Evolutionary conservation across 805 yeast species (phyloP), one percentile per base, ranked within the genome.

Genomic region (Grigorovia humatica): DNA sequence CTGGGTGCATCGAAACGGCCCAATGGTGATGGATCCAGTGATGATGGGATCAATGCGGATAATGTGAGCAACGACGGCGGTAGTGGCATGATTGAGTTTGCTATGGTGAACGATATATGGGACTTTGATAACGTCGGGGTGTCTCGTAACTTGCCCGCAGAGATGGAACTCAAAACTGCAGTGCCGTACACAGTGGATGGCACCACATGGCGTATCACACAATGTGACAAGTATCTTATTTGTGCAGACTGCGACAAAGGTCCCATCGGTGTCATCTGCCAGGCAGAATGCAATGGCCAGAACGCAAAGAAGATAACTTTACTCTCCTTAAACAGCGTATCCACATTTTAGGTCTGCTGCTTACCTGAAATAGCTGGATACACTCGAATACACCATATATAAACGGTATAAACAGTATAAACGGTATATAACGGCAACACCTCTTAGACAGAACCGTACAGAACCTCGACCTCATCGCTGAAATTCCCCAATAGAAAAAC

Each of bases 211-310:
- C 44, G 47, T n/a, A 48, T 66, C 15, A 49, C 70, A 13, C 66
- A 68, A 27, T 65, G 83, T 20, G 76, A 75, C 47, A 69, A 88
- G 50, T 72, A 80, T 47, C 65, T 85, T 43, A 74, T 81, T 2
- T 85, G 95, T 63, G 79, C 88, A 5, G 89, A 82, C 54, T 85
- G 95, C 68, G 90, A 85, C 57, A 72, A 75, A 52, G 95, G 95
- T 0, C 91, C 91, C 0, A 59, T 85, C 18, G 95, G 95, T 2
- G 47, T 64, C 27, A 19, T 82, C 76, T 69, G 88, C 80, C 30
- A 82, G 76, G 6, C 72, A 29, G 40, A 43, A 18, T 44, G 53
- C 42, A 45, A 29, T 8, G 61, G 54, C 2, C 57, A 57, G 1
- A 54, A 51, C 9, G 57, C 55, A 7, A 50, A 55, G 13, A 63